phyloP scores from a whole-genome alignment of 2,329 filamentous ascomycete species.

The Decorospora gaudefroyi region DNA sequence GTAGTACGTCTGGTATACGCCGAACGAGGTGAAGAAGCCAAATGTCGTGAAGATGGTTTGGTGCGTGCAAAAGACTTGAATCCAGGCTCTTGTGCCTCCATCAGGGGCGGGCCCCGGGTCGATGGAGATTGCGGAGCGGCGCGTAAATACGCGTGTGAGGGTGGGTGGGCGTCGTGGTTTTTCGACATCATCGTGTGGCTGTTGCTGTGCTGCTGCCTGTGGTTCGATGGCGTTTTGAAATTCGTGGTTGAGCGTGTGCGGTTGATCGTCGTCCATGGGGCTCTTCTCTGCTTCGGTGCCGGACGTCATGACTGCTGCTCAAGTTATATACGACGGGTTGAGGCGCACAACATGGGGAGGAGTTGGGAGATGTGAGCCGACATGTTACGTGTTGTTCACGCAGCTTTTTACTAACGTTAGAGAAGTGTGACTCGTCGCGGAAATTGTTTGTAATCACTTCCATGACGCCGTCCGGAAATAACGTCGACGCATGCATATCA shows the following conservation, averaged over 20 bases:
- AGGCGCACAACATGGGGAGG: too few species aligned
- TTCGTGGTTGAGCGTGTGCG: slow-evolving; percentile 22
- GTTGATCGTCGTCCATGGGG: too few species aligned
- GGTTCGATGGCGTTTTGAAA: slow-evolving; percentile 16
- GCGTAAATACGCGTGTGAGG: slow-evolving; percentile 27
- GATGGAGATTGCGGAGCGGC: slow-evolving; percentile 30
- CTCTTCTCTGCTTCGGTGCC: slow-evolving; percentile 1
- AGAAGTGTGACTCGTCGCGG: not conserved
- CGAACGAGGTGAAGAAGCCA: slow-evolving; percentile 59
- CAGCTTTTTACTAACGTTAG: too few species aligned
- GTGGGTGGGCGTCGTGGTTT: slow-evolving; percentile 1
- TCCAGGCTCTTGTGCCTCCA: slow-evolving; percentile 61
- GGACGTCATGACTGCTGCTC: not conserved
- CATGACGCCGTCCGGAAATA: slow-evolving; percentile 2
- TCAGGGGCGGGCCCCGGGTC: slow-evolving; percentile 46
- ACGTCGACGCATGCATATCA: not conserved
- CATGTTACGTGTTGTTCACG: too few species aligned
- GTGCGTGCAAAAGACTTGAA: slow-evolving; percentile 56
- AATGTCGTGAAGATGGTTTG: slow-evolving; percentile 63
- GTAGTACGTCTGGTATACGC: slow-evolving; percentile 62
- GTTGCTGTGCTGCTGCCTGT: slow-evolving; percentile 7
- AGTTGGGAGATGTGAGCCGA: too few species aligned
- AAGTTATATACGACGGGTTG: too few species aligned
- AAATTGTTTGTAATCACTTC: not conserved
- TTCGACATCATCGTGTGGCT: not conserved